Base-by-base conservation (phyloP, 1,284 basidiomycete species). In the Rugiboletus extremiorientalis region DNA sequence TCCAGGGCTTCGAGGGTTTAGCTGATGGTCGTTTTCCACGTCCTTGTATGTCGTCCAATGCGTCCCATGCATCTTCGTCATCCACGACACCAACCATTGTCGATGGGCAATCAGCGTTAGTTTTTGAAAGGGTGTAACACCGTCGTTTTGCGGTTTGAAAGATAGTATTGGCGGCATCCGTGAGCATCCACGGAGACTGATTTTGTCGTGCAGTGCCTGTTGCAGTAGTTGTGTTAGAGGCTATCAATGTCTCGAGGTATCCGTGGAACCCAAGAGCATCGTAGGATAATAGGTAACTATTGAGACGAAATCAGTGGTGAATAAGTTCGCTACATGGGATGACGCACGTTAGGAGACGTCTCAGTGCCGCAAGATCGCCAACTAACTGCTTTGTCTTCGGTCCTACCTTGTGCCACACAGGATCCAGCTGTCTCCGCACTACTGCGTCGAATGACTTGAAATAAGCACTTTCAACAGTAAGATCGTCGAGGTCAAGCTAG, bases 371-470 rank as follows among this genome's bases (percentile, higher is more conserved):
- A 8, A 99, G 81, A 67, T 99, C 96, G 49, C 83, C 84, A 9
- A 98, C 94, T 15, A 98, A 84, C 60, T 95, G 91, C 67, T 94
- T 95, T 1, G 95, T 99, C 64, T 86, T 89, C 5, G 91, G 86
- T 2, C 94, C 93, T 28, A 98, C 93, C 72, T 94, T 92, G 73
- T 99, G 95, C 97, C 97, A 99, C 6, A 98, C 89, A 0, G 95
- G 84, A 70, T 97, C 92, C 7, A 99, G 84, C 65, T 95, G 92
- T 43, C 88, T 84, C 12, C 96, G 85, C 2, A 98, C 94, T 52
- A 97, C 82, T 25, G 86, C 79, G 67, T 99, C 96, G 69, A 99
- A 99, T 3, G 91, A 94, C 31, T 88, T 85, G 74, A 98, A 98
- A 65, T 99, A 95, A 0, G 94, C 93, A 65, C 93, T 96, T 67